Conservation (phyloP, 345 rosid species). For the Linum tenue region DNA sequence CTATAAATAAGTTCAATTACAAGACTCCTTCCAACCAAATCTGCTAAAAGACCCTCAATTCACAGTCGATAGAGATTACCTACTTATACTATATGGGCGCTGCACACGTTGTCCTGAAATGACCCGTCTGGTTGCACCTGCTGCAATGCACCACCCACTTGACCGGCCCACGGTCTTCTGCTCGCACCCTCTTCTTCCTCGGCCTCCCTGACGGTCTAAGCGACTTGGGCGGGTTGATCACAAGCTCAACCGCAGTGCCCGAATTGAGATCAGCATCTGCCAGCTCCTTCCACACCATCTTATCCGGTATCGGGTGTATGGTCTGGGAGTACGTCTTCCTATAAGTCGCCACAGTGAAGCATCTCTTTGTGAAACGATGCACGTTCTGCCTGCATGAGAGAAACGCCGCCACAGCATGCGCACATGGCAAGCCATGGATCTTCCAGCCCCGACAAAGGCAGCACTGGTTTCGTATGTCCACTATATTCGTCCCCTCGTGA, state of each 20-base stretch:
- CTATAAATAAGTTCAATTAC: no score
- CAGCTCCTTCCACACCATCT: conserved; percentile 77
- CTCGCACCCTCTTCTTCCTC: conserved; percentile 83
- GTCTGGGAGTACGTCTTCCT: conserved; percentile 90
- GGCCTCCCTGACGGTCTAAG: conserved; percentile 91
- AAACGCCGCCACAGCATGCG: conserved; percentile 95
- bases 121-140: conserved; percentile 96
- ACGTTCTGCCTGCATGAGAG: conserved; percentile 98
- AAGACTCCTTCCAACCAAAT: no score
- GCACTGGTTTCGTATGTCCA: conserved; percentile 82
- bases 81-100: conserved; percentile 54
- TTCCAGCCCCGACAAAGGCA: conserved; percentile 99
- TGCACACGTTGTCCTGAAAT: conserved; percentile 97
- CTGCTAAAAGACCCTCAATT: no score
- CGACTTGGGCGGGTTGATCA: conserved; percentile 80
- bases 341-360: conserved; percentile 91
- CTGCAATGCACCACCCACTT: conserved; percentile 98
- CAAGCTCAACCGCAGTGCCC: conserved; percentile 31
- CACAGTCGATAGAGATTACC: no score
- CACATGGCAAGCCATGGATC: conserved; percentile 87
- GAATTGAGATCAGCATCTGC: conserved; percentile 57
- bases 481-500: conserved; percentile 80
- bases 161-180: conserved; percentile 81
- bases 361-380: conserved; percentile 87
- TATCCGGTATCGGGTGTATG: conserved; percentile 93